Percentiles rank a stretch among this genome's conserved stretches.
Conservation (phyloP, 2,329 filamentous ascomycete genomes). For the Neofusicoccum sp. region DNA sequence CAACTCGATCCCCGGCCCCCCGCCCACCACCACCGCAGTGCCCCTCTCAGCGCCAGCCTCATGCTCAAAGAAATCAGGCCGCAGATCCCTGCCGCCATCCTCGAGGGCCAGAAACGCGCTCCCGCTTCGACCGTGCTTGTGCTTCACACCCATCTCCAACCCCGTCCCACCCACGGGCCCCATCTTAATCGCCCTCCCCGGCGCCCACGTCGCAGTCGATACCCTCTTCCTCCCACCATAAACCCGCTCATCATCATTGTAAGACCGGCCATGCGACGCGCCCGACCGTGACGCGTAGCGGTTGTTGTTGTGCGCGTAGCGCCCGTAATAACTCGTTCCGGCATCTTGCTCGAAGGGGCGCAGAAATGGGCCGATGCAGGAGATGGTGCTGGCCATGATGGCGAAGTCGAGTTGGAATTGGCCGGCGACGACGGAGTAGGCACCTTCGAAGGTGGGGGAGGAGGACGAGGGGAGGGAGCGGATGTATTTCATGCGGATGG, state of each 20-base stretch:
- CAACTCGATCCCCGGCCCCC: constrained; percentile 20
- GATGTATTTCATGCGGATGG: constrained; percentile 28
- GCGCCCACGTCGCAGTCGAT: neutral
- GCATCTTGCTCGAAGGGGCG: constrained; percentile 31
- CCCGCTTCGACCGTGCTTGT: too few relatives aligned
- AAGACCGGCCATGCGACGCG: neutral
- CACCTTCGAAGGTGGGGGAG: constrained; percentile 23
- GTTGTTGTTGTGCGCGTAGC: constrained; percentile 13
- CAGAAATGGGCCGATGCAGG: constrained; percentile 32
- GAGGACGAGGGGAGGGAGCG: constrained; percentile 18
- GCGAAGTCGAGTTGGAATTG: constrained; percentile 38
- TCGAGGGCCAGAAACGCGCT: neutral
- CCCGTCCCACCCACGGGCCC: neutral
- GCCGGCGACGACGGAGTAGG: constrained; percentile 30
- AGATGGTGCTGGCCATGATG: constrained; percentile 33
- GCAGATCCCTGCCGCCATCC: constrained; percentile 20
- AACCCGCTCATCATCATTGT: neutral
- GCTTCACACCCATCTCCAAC: too few relatives aligned
- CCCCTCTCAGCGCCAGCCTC: constrained; percentile 24
- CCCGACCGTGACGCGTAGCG: constrained; percentile 16
- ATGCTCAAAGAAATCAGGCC: constrained; percentile 25
- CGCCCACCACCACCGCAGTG: constrained; percentile 1
- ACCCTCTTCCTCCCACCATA: neutral
- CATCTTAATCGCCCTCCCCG: neutral
- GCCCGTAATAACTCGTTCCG: neutral